Evolutionary conservation across 192 early-diverging fungal species (phyloP).

Genomic region (Rhizophagus clarus): DNA sequence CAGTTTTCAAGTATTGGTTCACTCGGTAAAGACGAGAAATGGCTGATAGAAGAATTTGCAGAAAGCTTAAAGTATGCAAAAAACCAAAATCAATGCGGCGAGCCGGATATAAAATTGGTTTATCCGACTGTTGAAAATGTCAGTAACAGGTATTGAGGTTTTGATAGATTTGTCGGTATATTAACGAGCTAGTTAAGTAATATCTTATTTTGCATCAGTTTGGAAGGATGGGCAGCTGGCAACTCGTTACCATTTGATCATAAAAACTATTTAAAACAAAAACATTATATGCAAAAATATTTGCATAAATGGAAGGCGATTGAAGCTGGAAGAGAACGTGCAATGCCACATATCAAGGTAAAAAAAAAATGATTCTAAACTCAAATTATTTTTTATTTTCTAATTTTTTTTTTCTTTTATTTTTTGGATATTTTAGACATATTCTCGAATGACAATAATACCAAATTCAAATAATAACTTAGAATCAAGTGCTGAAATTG

Average conservation of each 20-base stretch:
- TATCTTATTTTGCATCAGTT: constrained; percentile 34
- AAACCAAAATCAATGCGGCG: constrained; percentile 27
- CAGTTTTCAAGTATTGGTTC: constrained; percentile 67
- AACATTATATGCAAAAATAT: constrained; percentile 51
- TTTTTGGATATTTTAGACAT: constrained; percentile 34
- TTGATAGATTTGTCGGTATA: neutral
- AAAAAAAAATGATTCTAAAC: constrained; percentile 15
- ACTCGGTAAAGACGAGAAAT: constrained; percentile 54
- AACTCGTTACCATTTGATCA: constrained; percentile 41
- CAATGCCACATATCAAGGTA: constrained; percentile 75
- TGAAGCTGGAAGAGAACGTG: constrained; percentile 49
- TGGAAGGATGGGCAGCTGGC: constrained; percentile 61
- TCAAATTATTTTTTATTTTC: neutral
- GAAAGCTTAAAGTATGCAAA: constrained; percentile 39
- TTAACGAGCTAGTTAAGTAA: neutral
- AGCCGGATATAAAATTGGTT: constrained; percentile 45
- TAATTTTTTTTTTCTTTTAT: neutral
- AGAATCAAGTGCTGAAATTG: constrained; percentile 36
- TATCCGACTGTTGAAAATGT: constrained; percentile 68
- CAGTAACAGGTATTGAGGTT: constrained; percentile 38
- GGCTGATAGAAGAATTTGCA: constrained; percentile 60
- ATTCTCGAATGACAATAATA: constrained; percentile 41
- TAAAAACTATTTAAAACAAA: constrained; percentile 55
- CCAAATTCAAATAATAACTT: constrained; percentile 12
- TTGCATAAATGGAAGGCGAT: constrained; percentile 55